phyloP scores from a whole-genome alignment of 1,139 yeast species.

The Saccharomyces pastorianus region DNA sequence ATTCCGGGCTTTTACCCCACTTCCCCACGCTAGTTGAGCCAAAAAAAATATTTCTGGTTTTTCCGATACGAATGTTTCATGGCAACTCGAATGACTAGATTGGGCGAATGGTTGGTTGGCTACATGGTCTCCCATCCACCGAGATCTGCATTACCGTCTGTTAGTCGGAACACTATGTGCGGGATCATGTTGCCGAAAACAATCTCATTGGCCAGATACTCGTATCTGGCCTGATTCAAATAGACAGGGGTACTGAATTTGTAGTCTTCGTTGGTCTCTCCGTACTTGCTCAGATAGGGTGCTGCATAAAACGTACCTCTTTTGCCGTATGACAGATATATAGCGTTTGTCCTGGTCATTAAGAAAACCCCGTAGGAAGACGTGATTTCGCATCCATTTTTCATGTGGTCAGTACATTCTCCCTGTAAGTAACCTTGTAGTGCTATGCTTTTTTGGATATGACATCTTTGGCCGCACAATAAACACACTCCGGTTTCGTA shows the following conservation, averaged over 20 bases:
- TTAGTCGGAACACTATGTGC: constrained; percentile 66
- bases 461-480: constrained; percentile 66
- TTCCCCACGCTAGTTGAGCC: neutral
- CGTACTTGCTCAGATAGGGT: constrained; percentile 81
- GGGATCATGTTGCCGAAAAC: constrained; percentile 80
- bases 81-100: neutral
- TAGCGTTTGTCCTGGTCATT: constrained; percentile 66
- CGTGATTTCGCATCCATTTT: constrained; percentile 49
- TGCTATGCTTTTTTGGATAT: constrained; percentile 45
- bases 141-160: constrained; percentile 71
- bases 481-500: constrained; percentile 81
- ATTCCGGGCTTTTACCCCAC: too few species aligned
- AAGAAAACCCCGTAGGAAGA: constrained; percentile 70
- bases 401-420: constrained; percentile 58
- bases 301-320: constrained; percentile 45
- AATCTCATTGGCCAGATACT: constrained; percentile 53
- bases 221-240: constrained; percentile 56
- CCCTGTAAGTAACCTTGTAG: constrained; percentile 44
- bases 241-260: constrained; percentile 68
- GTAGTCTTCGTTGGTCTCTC: constrained; percentile 71
- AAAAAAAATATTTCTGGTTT: neutral
- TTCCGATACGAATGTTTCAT: neutral
- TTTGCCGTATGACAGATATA: constrained; percentile 46
- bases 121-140: constrained; percentile 96
- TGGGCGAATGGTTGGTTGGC: constrained; percentile 2